Conservation (phyloP, 2,329 filamentous ascomycete genomes). For the Xylogone sp. region DNA sequence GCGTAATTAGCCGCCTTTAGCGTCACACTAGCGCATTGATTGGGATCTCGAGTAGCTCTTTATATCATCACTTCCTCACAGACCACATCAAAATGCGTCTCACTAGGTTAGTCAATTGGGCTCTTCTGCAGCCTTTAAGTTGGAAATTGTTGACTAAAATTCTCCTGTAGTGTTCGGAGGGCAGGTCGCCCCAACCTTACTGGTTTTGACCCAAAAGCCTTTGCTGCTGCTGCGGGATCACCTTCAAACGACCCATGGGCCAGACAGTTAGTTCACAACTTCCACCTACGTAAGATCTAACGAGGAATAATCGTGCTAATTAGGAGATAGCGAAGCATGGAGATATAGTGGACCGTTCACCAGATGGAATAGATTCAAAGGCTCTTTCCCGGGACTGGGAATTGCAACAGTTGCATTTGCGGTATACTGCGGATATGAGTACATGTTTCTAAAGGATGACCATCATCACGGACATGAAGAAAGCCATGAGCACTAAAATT, state of each 20-base stretch:
- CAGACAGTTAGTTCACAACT: constrained; percentile 46
- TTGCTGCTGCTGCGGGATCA: constrained; percentile 66
- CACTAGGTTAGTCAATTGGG: constrained; percentile 24
- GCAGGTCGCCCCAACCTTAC: constrained; percentile 66
- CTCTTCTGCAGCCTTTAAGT: not conserved
- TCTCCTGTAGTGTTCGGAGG: constrained; percentile 27
- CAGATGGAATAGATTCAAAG: constrained; percentile 84
- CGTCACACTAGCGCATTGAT: not conserved
- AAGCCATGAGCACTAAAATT: constrained; percentile 53
- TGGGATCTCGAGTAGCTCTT: constrained; percentile 1
- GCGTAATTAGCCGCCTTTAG: constrained; percentile 5
- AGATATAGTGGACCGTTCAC: constrained; percentile 87
- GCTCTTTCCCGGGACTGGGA: constrained; percentile 83
- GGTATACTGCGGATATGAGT: constrained; percentile 84
- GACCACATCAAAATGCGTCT: constrained; percentile 22
- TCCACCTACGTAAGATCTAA: not conserved
- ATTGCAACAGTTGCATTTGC: constrained; percentile 90
- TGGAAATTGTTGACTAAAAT: constrained; percentile 10
- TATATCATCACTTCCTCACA: constrained; percentile 12
- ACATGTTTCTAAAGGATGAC: constrained; percentile 76
- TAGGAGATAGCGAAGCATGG: constrained; percentile 93
- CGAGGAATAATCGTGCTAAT: constrained; percentile 6
- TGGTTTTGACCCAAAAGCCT: constrained; percentile 84
- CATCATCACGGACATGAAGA: constrained; percentile 49
- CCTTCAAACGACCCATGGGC: constrained; percentile 64